Evolutionary conservation across 495 filamentous ascomycete genomes (phyloP), one percentile per base, ranked within the genome.

Genomic region (Xylaria bambusicola): DNA sequence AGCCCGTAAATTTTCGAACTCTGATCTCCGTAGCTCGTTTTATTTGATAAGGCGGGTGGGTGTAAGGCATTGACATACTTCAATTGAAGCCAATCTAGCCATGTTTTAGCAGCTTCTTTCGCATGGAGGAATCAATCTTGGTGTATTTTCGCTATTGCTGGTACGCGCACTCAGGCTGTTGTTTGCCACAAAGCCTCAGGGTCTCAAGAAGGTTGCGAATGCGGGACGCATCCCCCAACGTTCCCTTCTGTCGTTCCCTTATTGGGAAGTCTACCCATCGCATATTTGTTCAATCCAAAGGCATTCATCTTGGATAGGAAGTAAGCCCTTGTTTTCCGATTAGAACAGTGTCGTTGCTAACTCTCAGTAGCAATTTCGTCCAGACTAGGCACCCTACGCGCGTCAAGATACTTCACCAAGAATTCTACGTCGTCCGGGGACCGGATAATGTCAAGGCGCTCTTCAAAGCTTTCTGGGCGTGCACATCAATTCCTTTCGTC

Each of bases 401-500:
- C 0, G 64, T 73, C 27, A 70, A 62, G 49, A 58, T 73, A 24
- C 55, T 63, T 13, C 58, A 31, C 1, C 55, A 65, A 35, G 67
- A 71, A 17, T 65, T 71, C 56, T 73, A 70, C 27, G 51, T 68
- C 6, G 13, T 73, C 12, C 63, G 62, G 35, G 69, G 69, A 1
- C 33, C 61, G 0, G 58, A 70, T 23, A 71, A 70, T 17, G 41
- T 73, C 35, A 70, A 62, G 31, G 63, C 63, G 5, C 52, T 72
- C 45, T 72, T 71, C 31, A 66, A 59, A 49, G 40, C 26, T n/a
- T 62, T 61, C 17, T 52, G 52, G 45, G 56, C 60, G 33, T 64
- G 63, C 54, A 66, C 61, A 9, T 64, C 67, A 45, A 59, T 64
- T 15, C 58, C 62, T 20, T 63, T 62, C 46, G 62, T 64, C 31